Evolutionary conservation across 306 rosid genomes (phyloP).

Genomic region (Malus orientalis): DNA sequence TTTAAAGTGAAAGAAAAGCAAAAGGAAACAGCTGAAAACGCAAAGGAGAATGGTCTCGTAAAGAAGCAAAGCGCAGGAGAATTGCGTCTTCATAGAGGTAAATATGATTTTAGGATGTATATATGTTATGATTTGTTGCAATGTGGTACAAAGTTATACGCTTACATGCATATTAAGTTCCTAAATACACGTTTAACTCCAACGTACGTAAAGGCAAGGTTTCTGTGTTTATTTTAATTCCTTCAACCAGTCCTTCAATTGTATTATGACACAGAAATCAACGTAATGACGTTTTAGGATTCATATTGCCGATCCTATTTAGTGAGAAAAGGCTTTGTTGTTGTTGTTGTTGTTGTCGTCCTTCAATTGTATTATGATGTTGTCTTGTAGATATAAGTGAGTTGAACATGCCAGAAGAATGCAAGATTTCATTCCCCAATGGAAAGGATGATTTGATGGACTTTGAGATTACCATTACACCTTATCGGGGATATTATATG

Average conservation of each 20-base stretch:
- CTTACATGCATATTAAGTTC: no score
- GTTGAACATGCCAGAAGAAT: conserved; percentile 29
- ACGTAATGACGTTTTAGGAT: no score
- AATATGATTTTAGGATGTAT: neutral
- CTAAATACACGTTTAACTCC: neutral
- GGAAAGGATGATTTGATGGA: conserved; percentile 39
- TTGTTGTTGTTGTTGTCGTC: neutral
- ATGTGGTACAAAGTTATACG: no score
- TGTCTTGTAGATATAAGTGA: conserved; percentile 31
- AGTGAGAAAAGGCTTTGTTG: no score
- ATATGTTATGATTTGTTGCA: neutral
- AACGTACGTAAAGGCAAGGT: neutral
- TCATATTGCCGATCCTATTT: no score
- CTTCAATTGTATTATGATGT: neutral
- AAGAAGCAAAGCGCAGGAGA: conserved; percentile 42
- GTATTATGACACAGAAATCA: no score
- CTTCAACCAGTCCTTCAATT: neutral
- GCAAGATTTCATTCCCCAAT: conserved; percentile 27
- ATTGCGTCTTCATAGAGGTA: conserved; percentile 40
- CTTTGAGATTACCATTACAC: conserved; percentile 33
- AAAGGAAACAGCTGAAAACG: conserved; percentile 24
- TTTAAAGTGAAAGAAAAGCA: conserved; percentile 45
- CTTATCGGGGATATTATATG: conserved; percentile 37
- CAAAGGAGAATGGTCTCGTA: conserved; percentile 15
- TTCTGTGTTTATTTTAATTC: neutral